A percentile compares a stretch with the other conserved stretches of the same genome.
Conservation (phyloP, 2,329 filamentous ascomycete species). For the Fusarium siculi region DNA sequence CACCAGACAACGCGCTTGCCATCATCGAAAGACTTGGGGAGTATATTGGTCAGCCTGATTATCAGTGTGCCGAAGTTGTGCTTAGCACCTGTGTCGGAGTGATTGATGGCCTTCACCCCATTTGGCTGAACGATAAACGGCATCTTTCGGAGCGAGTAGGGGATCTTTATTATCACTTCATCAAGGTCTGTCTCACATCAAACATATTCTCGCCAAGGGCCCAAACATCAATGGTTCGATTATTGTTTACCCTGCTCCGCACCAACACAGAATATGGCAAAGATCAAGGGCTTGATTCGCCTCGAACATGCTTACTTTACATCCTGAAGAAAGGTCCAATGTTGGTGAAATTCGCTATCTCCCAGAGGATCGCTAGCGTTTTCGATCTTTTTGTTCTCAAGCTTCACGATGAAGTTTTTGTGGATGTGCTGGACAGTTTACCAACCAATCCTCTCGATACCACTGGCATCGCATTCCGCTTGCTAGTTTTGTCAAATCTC, state of each 20-base stretch:
- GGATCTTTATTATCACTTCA: conserved; percentile 83
- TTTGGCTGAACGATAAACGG: conserved; percentile 71
- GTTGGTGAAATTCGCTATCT: conserved; percentile 79
- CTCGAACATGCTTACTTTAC: conserved; percentile 77
- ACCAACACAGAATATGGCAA: conserved; percentile 74
- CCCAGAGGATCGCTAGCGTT: conserved; percentile 74
- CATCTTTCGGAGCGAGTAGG: conserved; percentile 73
- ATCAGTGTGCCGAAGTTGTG: conserved; percentile 79
- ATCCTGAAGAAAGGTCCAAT: conserved; percentile 76
- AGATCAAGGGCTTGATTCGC: conserved; percentile 65
- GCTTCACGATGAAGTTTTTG: conserved; percentile 84
- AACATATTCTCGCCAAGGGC: conserved; percentile 76
- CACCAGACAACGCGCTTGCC: conserved; percentile 56
- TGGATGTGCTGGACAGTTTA: conserved; percentile 84
- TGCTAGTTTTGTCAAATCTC: conserved; percentile 79
- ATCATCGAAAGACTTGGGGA: conserved; percentile 63
- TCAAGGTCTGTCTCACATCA: conserved; percentile 72
- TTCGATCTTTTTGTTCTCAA: conserved; percentile 87
- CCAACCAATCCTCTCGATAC: conserved; percentile 75
- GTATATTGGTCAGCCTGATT: conserved; percentile 66
- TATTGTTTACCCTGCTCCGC: conserved; percentile 78
- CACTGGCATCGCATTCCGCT: conserved; percentile 87
- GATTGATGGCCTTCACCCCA: conserved; percentile 69
- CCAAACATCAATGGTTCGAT: conserved; percentile 71
- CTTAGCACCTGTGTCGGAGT: conserved; percentile 74